These are phyloP conservation scores for Schwanniomyces pseudopolymorphus DNA, from an alignment of 805 yeast genomes.

Conservation along the genomic window DNA sequence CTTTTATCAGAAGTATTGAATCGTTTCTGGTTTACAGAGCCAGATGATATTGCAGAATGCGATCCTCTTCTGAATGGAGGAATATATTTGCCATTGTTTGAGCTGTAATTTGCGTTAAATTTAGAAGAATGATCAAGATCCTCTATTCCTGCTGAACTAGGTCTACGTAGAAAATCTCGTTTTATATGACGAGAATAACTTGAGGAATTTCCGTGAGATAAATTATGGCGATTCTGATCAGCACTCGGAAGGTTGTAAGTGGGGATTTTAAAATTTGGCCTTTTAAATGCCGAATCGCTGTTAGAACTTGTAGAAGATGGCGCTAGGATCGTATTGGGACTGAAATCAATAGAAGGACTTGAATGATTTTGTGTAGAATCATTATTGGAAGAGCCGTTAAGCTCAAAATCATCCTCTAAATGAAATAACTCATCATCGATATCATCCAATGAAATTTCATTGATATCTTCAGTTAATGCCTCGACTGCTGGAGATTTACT, in stretches of 20 bases:
- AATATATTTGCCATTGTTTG: slow-evolving; percentile 55
- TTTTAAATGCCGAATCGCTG: slow-evolving; percentile 11
- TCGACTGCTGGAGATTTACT: slow-evolving; percentile 31
- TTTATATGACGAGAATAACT: slow-evolving; percentile 1
- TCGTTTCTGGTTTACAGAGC: neutral
- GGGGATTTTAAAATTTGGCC: slow-evolving; percentile 14
- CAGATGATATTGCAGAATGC: slow-evolving; percentile 11
- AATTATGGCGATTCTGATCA: neutral
- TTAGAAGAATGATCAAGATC: slow-evolving; percentile 7
- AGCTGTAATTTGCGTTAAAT: slow-evolving; percentile 9
- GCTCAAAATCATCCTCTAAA: slow-evolving; percentile 39
- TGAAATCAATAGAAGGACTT: neutral
- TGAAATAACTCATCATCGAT: slow-evolving; percentile 40
- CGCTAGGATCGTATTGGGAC: neutral
- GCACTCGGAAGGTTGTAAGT: slow-evolving; percentile 7
- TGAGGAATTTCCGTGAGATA: neutral
- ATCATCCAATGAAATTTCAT: slow-evolving; percentile 27
- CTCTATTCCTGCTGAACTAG: slow-evolving; percentile 3
- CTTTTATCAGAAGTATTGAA: slow-evolving; percentile 5
- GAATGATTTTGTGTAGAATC: neutral
- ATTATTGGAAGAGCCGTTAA: neutral
- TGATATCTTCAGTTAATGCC: slow-evolving; percentile 38
- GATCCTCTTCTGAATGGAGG: slow-evolving; percentile 72
- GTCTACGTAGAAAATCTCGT: slow-evolving; percentile 1
- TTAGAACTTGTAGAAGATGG: slow-evolving; percentile 4